Evolutionary conservation across 2,329 filamentous ascomycete genomes (phyloP).

Genomic region (Dothistroma pini): DNA sequence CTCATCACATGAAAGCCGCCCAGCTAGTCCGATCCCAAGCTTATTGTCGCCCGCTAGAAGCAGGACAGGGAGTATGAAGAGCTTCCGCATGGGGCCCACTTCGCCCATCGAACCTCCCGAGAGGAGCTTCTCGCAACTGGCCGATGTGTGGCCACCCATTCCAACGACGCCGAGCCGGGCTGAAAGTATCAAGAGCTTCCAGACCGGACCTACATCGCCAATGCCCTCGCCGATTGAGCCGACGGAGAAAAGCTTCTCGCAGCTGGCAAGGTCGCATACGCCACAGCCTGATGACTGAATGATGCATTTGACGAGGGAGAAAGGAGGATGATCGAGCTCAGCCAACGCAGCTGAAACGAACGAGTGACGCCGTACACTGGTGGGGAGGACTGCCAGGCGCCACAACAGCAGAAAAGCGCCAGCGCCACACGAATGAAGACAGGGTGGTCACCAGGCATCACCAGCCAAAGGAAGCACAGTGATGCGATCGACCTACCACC

Average conservation of each 20-base stretch:
- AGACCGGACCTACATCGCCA: conserved; percentile 8
- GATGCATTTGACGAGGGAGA: not conserved
- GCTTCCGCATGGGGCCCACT: conserved; percentile 15
- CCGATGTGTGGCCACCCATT: not conserved
- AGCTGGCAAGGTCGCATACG: not conserved
- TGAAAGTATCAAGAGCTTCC: conserved; percentile 24
- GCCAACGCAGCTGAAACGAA: not conserved
- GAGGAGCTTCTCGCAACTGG: conserved; percentile 3
- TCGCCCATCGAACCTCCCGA: not conserved
- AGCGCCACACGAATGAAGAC: not conserved
- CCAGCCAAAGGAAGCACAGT: not conserved
- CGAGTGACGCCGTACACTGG: not conserved
- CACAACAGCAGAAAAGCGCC: not conserved
- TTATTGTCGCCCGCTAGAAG: conserved; percentile 12
- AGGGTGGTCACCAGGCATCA: not conserved
- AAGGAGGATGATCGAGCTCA: not conserved
- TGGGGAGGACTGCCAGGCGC: not conserved
- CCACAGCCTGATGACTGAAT: not conserved
- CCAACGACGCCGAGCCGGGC: conserved; percentile 13
- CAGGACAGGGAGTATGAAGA: conserved; percentile 23
- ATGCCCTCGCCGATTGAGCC: conserved; percentile 3
- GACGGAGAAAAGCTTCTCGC: conserved; percentile 1
- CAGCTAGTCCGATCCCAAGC: conserved; percentile 12
- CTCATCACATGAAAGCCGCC: conserved; percentile 22
- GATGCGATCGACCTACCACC: not conserved